Percentiles rank a stretch among this genome's conserved stretches.
phyloP scores from a whole-genome alignment of 331 rosid genomes.

The Malus hybrid region DNA sequence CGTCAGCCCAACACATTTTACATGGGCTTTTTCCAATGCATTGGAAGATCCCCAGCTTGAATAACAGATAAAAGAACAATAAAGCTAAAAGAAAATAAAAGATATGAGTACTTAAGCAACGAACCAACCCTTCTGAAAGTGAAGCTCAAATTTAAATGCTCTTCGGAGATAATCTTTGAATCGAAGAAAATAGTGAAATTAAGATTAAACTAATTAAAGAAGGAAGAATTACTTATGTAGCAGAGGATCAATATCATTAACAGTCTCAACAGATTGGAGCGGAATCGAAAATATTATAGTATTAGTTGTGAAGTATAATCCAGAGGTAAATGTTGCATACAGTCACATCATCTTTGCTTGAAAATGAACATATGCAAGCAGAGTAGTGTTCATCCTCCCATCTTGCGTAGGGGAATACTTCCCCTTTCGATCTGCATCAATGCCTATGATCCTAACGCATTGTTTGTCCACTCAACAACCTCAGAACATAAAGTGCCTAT shows the following conservation, averaged over 20 bases:
- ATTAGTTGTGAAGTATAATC: not conserved
- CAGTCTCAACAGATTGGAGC: constrained; percentile 26
- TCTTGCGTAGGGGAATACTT: too few species aligned
- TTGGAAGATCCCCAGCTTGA: constrained; percentile 41
- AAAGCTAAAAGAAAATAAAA: constrained; percentile 24
- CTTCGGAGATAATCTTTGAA: not conserved
- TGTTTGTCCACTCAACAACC: too few species aligned
- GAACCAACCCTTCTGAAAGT: not conserved
- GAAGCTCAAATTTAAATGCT: not conserved
- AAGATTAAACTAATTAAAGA: not conserved
- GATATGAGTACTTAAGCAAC: not conserved
- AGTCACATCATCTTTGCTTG: too few species aligned
- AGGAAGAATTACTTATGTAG: constrained; percentile 29
- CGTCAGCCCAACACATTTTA: constrained; percentile 34
- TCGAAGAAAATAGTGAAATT: not conserved
- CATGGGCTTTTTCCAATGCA: constrained; percentile 48
- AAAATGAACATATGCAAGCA: not conserved
- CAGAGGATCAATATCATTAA: constrained; percentile 34
- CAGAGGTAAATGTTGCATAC: too few species aligned
- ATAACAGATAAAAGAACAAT: constrained; percentile 33
- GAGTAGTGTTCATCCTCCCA: not conserved
- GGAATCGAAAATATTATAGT: constrained; percentile 4
- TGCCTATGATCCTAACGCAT: too few species aligned
- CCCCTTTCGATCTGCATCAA: too few species aligned
- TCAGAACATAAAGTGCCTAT: too few species aligned